Evolutionary conservation across 73 alveolate genomes (phyloP), one percentile per base, ranked within the genome.

Genomic region (Tetrahymena malaccensis): DNA sequence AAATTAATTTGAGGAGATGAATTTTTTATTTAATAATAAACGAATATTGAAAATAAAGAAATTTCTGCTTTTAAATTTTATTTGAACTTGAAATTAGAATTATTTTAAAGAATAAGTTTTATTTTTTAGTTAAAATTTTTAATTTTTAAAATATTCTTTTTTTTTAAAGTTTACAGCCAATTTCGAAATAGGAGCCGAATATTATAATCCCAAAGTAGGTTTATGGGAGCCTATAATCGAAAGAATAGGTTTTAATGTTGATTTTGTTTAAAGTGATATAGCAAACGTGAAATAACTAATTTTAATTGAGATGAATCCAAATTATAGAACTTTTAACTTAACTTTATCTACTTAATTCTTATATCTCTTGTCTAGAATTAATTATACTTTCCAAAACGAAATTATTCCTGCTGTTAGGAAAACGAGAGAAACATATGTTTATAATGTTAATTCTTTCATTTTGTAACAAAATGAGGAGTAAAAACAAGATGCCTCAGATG

Each of bases 201-300:
- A 94, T 27, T 94, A 43, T 57, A 94, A 94, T 94, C 93, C 95
- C 19, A 38, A 35, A n/a, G 40, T 35, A 35, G 37, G 95, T 12
- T 55, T 44, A 25, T 94, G 96, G 96, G 96, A 94, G 85, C 96
- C 96, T 9, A 43, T 94, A 19, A 94, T 94, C 0, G 96, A 94
- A 43, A 84, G 50, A 43, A 85, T 50, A 10, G 96, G 94, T 11
- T 94, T 94, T 57, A 15, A 11, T 21, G 43, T 94, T 19, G 96
- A 94, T 16, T 83, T 85, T 43, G 57, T 84, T 84, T 37, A 94
- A 37, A 94, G 93, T 43, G 58, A 94, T 3, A 43, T 94, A 56
- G 34, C 94, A 21, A 55, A 56, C 12, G 31, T 31, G 8, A 58
- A 40, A 3, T 43, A 94, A 12, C 83, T 94, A 22, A 70, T 94